Percentiles rank a stretch among this genome's conserved stretches.
phyloP scores from a whole-genome alignment of 345 rosid species.

The Salix viminalis region DNA sequence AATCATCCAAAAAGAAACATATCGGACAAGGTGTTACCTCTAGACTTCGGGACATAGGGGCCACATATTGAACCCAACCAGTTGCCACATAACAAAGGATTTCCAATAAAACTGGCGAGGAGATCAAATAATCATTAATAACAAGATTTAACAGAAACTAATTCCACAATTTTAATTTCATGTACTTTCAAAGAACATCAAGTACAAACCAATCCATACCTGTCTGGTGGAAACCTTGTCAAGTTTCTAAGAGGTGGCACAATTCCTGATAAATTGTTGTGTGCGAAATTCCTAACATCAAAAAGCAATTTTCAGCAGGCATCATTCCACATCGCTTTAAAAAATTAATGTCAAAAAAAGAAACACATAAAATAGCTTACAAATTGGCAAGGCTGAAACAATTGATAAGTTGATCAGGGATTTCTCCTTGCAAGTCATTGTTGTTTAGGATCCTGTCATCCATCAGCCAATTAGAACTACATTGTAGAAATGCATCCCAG shows the following conservation, averaged over 20 bases:
- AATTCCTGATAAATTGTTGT: constrained; percentile 77
- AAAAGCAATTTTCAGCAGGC: not conserved
- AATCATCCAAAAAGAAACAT: not conserved
- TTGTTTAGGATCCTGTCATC: constrained; percentile 63
- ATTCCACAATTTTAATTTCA: not conserved
- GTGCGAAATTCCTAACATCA: constrained; percentile 64
- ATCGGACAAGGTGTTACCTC: constrained; percentile 36
- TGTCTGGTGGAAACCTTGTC: constrained; percentile 55
- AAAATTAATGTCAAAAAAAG: not conserved
- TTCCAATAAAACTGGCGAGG: constrained; percentile 60
- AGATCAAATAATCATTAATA: not conserved
- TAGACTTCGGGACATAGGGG: constrained; percentile 41
- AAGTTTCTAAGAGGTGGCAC: constrained; percentile 61
- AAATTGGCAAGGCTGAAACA: constrained; percentile 66
- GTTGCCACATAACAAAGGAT: constrained; percentile 71
- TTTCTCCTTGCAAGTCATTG: constrained; percentile 67
- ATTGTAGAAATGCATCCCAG: not conserved
- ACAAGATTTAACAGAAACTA: too few relatives aligned
- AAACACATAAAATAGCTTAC: constrained; percentile 34
- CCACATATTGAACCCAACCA: constrained; percentile 82
- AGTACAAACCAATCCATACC: constrained; percentile 30
- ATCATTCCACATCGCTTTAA: not conserved
- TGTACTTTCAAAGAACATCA: not conserved
- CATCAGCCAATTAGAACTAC: not conserved
- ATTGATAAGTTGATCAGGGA: constrained; percentile 75